Evolutionary conservation across 2,329 filamentous ascomycete genomes (phyloP), one percentile per base, ranked within the genome.

Genomic region (Cytospora schulzeri): DNA sequence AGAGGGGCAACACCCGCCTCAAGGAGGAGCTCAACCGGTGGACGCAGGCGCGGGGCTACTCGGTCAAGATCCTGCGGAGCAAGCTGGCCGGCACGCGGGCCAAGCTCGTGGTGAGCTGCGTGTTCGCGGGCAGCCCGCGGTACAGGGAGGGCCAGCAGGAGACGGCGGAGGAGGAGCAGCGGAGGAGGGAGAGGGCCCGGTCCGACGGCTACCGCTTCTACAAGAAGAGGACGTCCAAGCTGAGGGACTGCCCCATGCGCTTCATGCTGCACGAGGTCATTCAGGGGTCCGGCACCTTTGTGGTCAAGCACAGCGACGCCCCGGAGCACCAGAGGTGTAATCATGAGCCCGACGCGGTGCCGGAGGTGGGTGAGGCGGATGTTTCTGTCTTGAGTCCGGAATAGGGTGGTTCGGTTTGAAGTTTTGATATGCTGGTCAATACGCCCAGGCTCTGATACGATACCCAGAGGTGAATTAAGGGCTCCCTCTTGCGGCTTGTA

Each of bases 91-190:
- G 64, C 26, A 58, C 64, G 15, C 55, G 62, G 56, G 28, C 56
- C 5, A 76, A 64, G 60, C 61, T 66, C 31, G 45, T 63, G 51
- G 54, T 66, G 26, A 56, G 53, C 50, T 66, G 64, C 35, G 29
- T 60, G 41, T 38, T 57, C 41, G 57, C 52, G 4, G 64, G 64
- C 45, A 60, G 33, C 31, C 33, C 60, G 17, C 50, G 48, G 31
- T 35, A 60, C 31, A 50, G 45, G 17, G 52, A 59, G 6, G 45
- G 35, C 31, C 51, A 59, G 22, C 57, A 53, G 19, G 19, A 24
- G 5, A 33, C 52, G 11, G 51, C 62, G 26, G 58, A 60, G 64
- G 28, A 41, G 14, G 64, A 66, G 53, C 29, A 63, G 54, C 54
- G 45, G 60, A 51, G 60, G 17, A 14, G 17, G 15, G 57, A 57